phyloP scores from a whole-genome alignment of 441 rosid genomes.

The Jatropha podagrica region DNA sequence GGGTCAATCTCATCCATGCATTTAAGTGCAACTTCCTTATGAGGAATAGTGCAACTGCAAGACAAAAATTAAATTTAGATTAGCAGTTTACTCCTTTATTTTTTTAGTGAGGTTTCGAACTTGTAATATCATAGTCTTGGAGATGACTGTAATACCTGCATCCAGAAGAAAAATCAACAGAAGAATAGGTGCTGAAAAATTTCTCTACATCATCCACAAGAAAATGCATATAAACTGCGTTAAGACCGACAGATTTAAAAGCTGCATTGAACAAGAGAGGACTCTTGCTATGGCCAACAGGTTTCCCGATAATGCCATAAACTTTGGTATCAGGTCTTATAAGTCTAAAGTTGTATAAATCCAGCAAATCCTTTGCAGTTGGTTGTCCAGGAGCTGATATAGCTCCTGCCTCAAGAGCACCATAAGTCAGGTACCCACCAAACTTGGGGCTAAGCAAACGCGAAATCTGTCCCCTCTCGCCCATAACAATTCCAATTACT shows the following conservation, averaged over 20 bases:
- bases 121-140: too few species aligned
- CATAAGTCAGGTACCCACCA: constrained; percentile 60
- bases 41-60: constrained; percentile 56
- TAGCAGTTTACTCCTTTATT: too few species aligned
- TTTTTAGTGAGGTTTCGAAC: too few species aligned
- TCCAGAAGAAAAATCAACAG: constrained; percentile 48
- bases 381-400: constrained; percentile 59
- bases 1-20: constrained; percentile 66
- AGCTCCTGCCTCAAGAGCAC: constrained; percentile 42
- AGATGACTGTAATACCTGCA: constrained; percentile 37
- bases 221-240: constrained; percentile 50
- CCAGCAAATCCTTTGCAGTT: constrained; percentile 44
- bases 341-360: constrained; percentile 49
- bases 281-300: constrained; percentile 59
- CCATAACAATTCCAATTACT: constrained; percentile 53
- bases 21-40: constrained; percentile 55
- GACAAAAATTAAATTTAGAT: neutral
- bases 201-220: constrained; percentile 47
- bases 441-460: constrained; percentile 53
- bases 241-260: constrained; percentile 43
- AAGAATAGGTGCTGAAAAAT: constrained; percentile 42
- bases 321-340: constrained; percentile 55
- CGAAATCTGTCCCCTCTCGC: constrained; percentile 56
- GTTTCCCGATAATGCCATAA: constrained; percentile 57
- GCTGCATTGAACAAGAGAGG: constrained; percentile 51